Evolutionary conservation across 805 yeast species (phyloP), one percentile per base, ranked within the genome.

Genomic region (Pichia cabralensis): DNA sequence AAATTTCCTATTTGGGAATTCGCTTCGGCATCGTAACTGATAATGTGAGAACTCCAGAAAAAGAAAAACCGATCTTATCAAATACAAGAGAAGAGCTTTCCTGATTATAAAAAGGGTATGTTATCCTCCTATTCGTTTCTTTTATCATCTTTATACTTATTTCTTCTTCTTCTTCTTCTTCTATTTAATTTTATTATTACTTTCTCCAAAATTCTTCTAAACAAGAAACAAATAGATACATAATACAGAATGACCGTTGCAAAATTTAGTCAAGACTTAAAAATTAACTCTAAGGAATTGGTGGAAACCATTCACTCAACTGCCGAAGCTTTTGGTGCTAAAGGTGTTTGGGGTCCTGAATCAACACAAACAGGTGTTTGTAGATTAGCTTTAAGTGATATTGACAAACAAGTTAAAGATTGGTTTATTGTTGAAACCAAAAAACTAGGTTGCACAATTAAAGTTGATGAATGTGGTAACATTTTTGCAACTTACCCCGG

Each of bases 401-500:
- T 69, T 23, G 86, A 79, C 46, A 75, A 75, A 43, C 52, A 61
- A 21, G 79, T 79, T 13, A 65, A 77, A 39, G 79, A 77, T 43
- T 78, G 85, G 85, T 72, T 76, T 44, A 60, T 70, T 22, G 48
- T 43, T 9, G 80, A 77, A 48, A 61, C 73, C 4, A 60, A 60
- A 34, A 35, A 50, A 7, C 50, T 76, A 23, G 84, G 82, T 0
- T 79, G 85, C 48, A 50, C 58, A 21, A 64, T 77, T 20, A 69
- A 65, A 21, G 57, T 78, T 22, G 88, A 79, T 54, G 65, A 71
- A 43, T 64, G 79, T 53, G 88, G 88, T 15, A 76, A 73, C 52
- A 75, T 79, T 15, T 79, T 78, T 56, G 79, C 80, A 8, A 61
- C 71, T 9, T 74, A 64, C 38, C 79, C 81, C 1, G 84, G 84